Percentiles rank a stretch among this genome's conserved stretches.
Conservation (phyloP, 2,329 filamentous ascomycete species). For the Neofusicoccum cordaticola region DNA sequence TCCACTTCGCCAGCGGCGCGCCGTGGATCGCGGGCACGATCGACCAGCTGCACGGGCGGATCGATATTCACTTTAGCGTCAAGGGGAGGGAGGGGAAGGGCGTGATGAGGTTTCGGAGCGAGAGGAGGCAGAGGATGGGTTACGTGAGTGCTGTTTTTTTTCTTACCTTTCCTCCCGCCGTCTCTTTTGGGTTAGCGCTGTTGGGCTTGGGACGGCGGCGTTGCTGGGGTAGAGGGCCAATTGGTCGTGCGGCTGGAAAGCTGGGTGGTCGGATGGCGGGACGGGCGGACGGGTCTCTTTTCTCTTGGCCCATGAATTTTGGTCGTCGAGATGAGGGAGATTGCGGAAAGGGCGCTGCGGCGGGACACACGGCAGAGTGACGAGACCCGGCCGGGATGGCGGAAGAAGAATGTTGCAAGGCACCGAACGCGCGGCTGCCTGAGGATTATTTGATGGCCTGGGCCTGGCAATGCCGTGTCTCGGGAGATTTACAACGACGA, state of each 20-base stretch:
- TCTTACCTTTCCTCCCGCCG: not conserved
- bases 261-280: not conserved
- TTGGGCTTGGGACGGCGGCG: not conserved
- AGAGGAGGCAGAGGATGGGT: slow-evolving; percentile 63
- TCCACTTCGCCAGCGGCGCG: slow-evolving; percentile 49
- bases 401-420: not conserved
- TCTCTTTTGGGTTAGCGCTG: not conserved
- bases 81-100: slow-evolving; percentile 71
- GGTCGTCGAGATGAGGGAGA: not conserved
- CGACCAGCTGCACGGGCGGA: slow-evolving; percentile 88
- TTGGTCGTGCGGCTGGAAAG: no score
- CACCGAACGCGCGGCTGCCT: not conserved
- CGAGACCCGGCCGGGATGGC: not conserved
- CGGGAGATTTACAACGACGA: not conserved
- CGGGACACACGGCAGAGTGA: no score
- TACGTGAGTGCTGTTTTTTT: slow-evolving; percentile 45
- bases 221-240: not conserved
- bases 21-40: slow-evolving; percentile 63
- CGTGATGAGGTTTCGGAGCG: slow-evolving; percentile 77
- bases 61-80: slow-evolving; percentile 84
- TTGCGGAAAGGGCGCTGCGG: not conserved
- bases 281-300: not conserved
- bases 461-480: not conserved
- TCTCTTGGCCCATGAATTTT: not conserved
- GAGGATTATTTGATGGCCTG: not conserved